These are phyloP conservation scores for Metschnikowia colocasiae DNA, from an alignment of 805 yeast genomes.

Conservation along the genomic window DNA sequence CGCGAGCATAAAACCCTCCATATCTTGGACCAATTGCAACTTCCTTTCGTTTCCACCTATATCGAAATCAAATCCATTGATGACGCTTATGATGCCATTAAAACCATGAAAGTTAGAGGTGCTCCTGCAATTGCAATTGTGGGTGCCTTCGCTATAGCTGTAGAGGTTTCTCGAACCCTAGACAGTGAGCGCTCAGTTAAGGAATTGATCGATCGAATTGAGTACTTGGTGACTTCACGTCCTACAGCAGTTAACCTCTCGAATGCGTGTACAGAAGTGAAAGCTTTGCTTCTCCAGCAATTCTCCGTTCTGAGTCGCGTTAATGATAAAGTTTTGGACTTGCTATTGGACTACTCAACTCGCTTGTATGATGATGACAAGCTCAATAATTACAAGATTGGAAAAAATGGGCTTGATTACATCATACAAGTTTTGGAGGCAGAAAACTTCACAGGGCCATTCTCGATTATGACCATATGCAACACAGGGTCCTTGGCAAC, in stretches of 20 bases:
- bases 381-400: conserved; percentile 72
- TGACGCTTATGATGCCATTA: conserved; percentile 81
- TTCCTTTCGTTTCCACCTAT: conserved; percentile 78
- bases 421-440: conserved; percentile 43
- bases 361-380: conserved; percentile 71
- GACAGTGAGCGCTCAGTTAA: conserved; percentile 25
- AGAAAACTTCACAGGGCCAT: conserved; percentile 56
- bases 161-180: conserved; percentile 50
- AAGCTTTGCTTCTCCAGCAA: conserved; percentile 23
- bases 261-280: conserved; percentile 62
- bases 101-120: conserved; percentile 91
- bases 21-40: conserved; percentile 74
- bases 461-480: conserved; percentile 86
- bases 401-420: conserved; percentile 75
- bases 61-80: conserved; percentile 58
- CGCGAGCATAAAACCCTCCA: conserved; percentile 42
- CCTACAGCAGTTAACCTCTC: conserved; percentile 95
- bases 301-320: conserved; percentile 17
- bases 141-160: conserved; percentile 77
- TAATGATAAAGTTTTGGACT: conserved; percentile 22
- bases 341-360: conserved; percentile 45
- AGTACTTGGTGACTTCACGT: conserved; percentile 68
- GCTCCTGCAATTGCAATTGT: conserved; percentile 99
- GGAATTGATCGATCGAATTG: conserved; percentile 47
- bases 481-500: conserved; percentile 97